Percentiles rank a stretch among this genome's conserved stretches.
Conservation (phyloP, 2,329 filamentous ascomycete genomes). For the Fusarium goolgardi region DNA sequence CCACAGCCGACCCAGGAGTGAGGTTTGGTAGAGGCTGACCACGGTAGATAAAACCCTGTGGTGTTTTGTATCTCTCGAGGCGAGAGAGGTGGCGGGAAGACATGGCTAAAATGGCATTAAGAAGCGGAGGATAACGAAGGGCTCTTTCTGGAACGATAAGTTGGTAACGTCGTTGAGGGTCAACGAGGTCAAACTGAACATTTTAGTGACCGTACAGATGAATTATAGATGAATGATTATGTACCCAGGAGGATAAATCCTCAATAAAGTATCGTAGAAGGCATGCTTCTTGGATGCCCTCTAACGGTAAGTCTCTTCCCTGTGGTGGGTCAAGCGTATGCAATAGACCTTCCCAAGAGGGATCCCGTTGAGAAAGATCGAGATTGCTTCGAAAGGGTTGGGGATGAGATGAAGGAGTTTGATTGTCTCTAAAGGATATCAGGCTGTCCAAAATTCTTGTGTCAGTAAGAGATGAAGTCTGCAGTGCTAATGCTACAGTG, state of each 20-base stretch:
- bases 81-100: slow-evolving; percentile 29
- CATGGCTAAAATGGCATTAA: slow-evolving; percentile 37
- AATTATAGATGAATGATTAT: rapidly evolving
- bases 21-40: slow-evolving; percentile 27
- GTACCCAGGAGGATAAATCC: slow-evolving; percentile 35
- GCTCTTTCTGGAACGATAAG: slow-evolving; percentile 35
- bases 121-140: slow-evolving; percentile 25
- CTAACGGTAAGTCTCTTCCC: background rate
- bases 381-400: background rate
- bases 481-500: background rate
- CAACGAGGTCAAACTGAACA: slow-evolving; percentile 31
- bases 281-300: slow-evolving; percentile 35
- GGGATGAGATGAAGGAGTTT: too few relatives aligned
- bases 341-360: slow-evolving; percentile 22
- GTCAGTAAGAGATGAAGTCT: background rate
- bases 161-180: slow-evolving; percentile 26
- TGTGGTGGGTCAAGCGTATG: slow-evolving; percentile 15
- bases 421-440: background rate
- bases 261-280: slow-evolving; percentile 39
- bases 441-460: background rate
- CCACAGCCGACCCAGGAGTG: slow-evolving; percentile 20
- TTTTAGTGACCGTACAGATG: rapidly evolving
- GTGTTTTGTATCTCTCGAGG: slow-evolving; percentile 15
- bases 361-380: slow-evolving; percentile 12
- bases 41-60: slow-evolving; percentile 21